These are phyloP conservation scores for Boechera divaricarpa DNA, from an alignment of 345 rosid species.

Conservation along the genomic window DNA sequence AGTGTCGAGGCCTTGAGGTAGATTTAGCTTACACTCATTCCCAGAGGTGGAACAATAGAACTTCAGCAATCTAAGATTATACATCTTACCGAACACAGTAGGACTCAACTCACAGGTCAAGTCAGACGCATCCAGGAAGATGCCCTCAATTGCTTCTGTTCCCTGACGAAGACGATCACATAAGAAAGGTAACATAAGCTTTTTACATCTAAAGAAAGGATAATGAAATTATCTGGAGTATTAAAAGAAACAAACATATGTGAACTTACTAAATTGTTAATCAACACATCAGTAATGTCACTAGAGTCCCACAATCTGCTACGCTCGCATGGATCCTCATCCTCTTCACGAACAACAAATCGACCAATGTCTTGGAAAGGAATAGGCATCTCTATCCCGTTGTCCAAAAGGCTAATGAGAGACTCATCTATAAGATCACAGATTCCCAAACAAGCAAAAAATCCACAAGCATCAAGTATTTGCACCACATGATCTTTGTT, in stretches of 20 bases:
- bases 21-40: neutral
- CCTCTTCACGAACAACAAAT: constrained; percentile 32
- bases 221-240: neutral
- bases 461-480: constrained; percentile 43
- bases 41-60: constrained; percentile 20
- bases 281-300: constrained; percentile 37
- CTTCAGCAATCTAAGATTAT: constrained; percentile 31
- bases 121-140: constrained; percentile 28
- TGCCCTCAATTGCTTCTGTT: constrained; percentile 41
- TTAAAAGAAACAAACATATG: neutral
- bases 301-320: constrained; percentile 42
- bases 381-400: constrained; percentile 32
- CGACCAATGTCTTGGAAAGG: constrained; percentile 45
- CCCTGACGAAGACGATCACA: constrained; percentile 33
- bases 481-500: constrained; percentile 35
- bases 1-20: constrained; percentile 17
- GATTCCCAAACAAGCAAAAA: constrained; percentile 36
- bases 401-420: constrained; percentile 29
- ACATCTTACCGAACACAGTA: constrained; percentile 28
- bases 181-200: neutral
- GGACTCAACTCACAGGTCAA: neutral
- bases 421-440: constrained; percentile 45
- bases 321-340: constrained; percentile 12
- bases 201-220: neutral
- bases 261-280: constrained; percentile 18